Base-by-base conservation (phyloP, 2,329 filamentous ascomycete species). In the Talaromyces sp. region DNA sequence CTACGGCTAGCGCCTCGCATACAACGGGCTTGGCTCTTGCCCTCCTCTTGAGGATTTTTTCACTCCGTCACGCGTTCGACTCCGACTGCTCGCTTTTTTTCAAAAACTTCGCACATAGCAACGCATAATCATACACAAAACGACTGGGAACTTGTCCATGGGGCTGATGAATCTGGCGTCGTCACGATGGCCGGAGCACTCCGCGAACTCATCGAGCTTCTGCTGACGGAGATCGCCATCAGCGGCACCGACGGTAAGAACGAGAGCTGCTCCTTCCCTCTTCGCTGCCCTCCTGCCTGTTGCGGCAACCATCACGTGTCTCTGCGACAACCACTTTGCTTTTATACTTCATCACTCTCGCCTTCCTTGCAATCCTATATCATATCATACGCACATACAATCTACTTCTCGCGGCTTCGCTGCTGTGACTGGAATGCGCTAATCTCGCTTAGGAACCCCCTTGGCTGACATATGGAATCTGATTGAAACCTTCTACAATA, bases 151-250 rank as follows among this genome's bases (percentile, higher is more conserved):
- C 29, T 36, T 54, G 36, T n/a, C 36, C 64, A 62, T 62, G 64
- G 34, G 13, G 43, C 43, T 36, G 47, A 17, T 36, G 22, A 47
- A 47, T 2, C 34, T 8, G 22, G 34, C 17, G 15, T 29, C 13
- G 17, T 22, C 60, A 59, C 40, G 54, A 66, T 66, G 64, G 60
- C 60, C 15, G 53, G 53, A 25, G 64, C 64, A 45, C 60, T 66
- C 25, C 60, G 54, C 61, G 64, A 66, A 25, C 64, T 66, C 17
- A 58, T 66, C 43, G 64, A 66, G 60, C 64, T 66, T 3, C 56
- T 66, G 25, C 53, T 66, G 53, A 66, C 64, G 8, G 64, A 66
- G 53, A 66, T 66, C 13, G 64, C 64, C 29, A 63, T 66, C 53
- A 58, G 61, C 22, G 64, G 64, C 64, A 53, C 64, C 3, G 54